A percentile compares a stretch with the other conserved stretches of the same genome.
Evolutionary conservation across 169 alveolate genomes (phyloP).

Genomic region (Eimeria praecox): DNA sequence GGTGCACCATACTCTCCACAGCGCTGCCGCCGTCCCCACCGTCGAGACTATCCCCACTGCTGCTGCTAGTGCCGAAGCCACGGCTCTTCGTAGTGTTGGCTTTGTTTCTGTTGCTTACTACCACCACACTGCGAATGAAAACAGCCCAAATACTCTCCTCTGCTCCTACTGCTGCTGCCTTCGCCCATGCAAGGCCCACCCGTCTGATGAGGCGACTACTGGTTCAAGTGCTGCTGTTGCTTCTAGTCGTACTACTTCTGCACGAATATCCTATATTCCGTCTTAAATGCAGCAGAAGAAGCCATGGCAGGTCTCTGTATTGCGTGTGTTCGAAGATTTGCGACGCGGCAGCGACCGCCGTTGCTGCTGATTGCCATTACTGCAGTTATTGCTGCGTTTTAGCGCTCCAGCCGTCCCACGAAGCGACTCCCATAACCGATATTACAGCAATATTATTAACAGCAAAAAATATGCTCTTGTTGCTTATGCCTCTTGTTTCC

Average conservation of each 20-base stretch:
- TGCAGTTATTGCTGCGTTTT: background rate
- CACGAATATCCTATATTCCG: background rate
- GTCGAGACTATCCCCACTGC: background rate
- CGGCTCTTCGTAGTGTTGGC: background rate
- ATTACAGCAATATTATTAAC: background rate
- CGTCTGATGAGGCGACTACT: background rate
- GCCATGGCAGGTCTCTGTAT: background rate
- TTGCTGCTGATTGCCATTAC: constrained; percentile 25
- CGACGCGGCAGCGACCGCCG: constrained; percentile 16
- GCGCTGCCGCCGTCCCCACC: background rate
- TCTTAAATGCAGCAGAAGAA: background rate
- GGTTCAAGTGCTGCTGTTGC: constrained; percentile 4
- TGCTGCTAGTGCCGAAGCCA: background rate
- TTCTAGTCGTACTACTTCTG: background rate
- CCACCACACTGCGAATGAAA: background rate
- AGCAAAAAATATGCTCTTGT: background rate
- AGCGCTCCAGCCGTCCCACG: background rate
- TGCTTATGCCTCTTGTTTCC: background rate
- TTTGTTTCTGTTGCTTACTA: background rate
- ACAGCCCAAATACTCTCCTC: background rate
- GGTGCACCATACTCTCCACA: background rate
- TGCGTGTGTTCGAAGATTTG: background rate
- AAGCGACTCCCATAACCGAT: background rate
- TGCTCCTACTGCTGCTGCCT: background rate
- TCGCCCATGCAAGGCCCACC: constrained; percentile 3